These are phyloP conservation scores for Acer yangbiense DNA, from an alignment of 345 rosid genomes.

Conservation along the genomic window DNA sequence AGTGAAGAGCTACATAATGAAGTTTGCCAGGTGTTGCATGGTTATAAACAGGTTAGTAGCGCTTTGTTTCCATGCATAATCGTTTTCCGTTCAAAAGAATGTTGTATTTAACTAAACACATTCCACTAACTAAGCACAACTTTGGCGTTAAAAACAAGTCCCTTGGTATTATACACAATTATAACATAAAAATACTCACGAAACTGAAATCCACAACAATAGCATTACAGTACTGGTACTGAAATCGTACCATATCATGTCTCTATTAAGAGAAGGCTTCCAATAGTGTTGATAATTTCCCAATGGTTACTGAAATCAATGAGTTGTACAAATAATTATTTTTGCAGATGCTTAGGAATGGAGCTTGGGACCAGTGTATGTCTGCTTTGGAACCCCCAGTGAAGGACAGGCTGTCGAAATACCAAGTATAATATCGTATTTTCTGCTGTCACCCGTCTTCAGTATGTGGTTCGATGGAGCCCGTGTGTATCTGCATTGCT, in stretches of 20 bases:
- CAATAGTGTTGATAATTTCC: neutral
- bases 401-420: conserved; percentile 83
- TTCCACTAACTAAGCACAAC: neutral
- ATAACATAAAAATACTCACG: neutral
- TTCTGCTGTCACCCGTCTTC: conserved; percentile 11
- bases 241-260: neutral
- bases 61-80: neutral
- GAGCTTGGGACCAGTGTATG: conserved; percentile 83
- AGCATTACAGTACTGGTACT: neutral
- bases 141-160: neutral
- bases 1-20: conserved; percentile 83
- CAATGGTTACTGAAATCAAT: neutral
- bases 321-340: neutral
- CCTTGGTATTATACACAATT: neutral
- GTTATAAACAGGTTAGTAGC: conserved; percentile 77
- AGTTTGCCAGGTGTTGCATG: conserved; percentile 88
- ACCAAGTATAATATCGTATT: conserved; percentile 53
- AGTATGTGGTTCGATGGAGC: conserved; percentile 18
- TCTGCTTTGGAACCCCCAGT: conserved; percentile 85
- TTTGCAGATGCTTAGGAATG: conserved; percentile 82
- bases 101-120: neutral
- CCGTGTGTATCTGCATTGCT: conserved; percentile 11
- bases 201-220: neutral
- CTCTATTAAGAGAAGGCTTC: neutral
- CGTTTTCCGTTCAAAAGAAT: neutral